Percentiles rank a stretch among this genome's conserved stretches.
Evolutionary conservation across 192 early-diverging fungal genomes (phyloP).

Genomic region (Coemansia sp.): DNA sequence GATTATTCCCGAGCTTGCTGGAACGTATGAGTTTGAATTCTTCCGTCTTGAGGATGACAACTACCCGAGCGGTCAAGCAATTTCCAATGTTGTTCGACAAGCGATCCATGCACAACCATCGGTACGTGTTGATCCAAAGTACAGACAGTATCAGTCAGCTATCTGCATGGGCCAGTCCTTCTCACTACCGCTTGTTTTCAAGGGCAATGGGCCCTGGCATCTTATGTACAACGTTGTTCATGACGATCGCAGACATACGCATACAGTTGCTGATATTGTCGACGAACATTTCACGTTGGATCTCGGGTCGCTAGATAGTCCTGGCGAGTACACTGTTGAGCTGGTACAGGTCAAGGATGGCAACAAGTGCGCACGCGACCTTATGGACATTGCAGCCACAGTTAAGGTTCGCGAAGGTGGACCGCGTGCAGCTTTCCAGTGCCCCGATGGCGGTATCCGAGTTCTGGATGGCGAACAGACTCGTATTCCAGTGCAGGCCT

Average conservation of each 20-base stretch:
- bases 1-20: conserved; percentile 36
- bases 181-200: conserved; percentile 49
- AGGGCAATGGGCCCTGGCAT: conserved; percentile 56
- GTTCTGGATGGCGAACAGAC: conserved; percentile 32
- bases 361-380: conserved; percentile 40
- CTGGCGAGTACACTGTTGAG: conserved; percentile 39
- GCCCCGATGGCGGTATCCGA: conserved; percentile 25
- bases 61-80: conserved; percentile 41
- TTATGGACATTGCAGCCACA: conserved; percentile 17
- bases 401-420: conserved; percentile 41
- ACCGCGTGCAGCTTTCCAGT: conserved; percentile 30
- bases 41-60: conserved; percentile 48
- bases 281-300: conserved; percentile 22
- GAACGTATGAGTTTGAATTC: conserved; percentile 45
- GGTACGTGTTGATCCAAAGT: conserved; percentile 23
- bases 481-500: conserved; percentile 27
- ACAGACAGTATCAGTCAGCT: conserved; percentile 5
- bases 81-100: conserved; percentile 22
- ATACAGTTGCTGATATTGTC: conserved; percentile 17
- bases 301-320: conserved; percentile 19
- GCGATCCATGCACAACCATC: conserved; percentile 46
- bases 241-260: conserved; percentile 12
- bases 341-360: conserved; percentile 39
- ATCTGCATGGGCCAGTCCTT: conserved; percentile 32
- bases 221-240: conserved; percentile 42